These are phyloP conservation scores for Fusarium abutilonis DNA, from an alignment of 2,329 filamentous ascomycete genomes.

Conservation along the genomic window DNA sequence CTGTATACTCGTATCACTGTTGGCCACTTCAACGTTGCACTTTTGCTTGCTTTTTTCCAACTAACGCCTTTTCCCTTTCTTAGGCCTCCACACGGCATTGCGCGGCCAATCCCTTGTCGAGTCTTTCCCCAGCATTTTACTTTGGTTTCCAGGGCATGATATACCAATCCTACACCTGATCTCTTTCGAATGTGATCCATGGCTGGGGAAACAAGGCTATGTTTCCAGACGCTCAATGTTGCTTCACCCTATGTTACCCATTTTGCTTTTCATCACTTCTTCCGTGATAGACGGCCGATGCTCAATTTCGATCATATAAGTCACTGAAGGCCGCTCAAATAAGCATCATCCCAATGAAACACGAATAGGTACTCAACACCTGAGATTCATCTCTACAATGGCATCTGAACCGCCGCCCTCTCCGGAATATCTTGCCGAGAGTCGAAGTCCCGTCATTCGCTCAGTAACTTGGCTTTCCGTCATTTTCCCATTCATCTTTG, in stretches of 20 bases:
- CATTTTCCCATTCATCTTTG: conserved; percentile 13
- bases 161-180: neutral
- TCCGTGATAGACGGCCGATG: too few species aligned
- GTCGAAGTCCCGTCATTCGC: conserved; percentile 17
- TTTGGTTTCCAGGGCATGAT: neutral
- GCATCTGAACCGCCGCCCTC: conserved; percentile 6
- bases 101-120: conserved; percentile 2
- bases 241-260: too few species aligned
- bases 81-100: too few species aligned
- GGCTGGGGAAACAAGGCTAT: too few species aligned
- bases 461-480: conserved; percentile 32
- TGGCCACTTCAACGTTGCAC: neutral
- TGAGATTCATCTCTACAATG: conserved; percentile 5
- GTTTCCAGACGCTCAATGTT: too few species aligned
- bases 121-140: conserved; percentile 3
- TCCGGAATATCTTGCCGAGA: conserved; percentile 23
- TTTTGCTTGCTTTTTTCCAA: neutral
- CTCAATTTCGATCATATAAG: too few species aligned
- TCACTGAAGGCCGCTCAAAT: too few species aligned
- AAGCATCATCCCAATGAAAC: too few species aligned
- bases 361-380: neutral
- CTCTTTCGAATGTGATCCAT: neutral
- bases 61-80: too few species aligned
- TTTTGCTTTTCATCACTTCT: too few species aligned
- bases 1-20: neutral